phyloP scores from a whole-genome alignment of 2,329 filamentous ascomycete genomes.

The Hymenoscyphus occultus region DNA sequence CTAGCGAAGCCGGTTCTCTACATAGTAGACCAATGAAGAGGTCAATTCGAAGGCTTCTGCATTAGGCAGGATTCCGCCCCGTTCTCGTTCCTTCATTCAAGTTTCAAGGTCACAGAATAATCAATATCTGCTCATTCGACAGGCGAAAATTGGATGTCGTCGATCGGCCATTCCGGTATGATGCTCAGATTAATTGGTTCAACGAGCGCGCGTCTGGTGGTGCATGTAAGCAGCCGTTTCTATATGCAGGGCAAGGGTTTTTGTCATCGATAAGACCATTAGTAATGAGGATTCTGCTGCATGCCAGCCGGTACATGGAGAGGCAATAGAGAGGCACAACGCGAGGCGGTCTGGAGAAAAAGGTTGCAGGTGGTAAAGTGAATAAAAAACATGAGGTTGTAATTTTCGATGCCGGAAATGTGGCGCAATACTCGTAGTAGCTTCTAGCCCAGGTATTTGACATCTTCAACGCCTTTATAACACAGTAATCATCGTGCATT shows the following conservation, averaged over 20 bases:
- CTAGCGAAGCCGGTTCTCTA: background rate
- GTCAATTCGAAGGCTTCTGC: background rate
- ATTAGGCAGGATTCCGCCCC: background rate
- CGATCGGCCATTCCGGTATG: background rate
- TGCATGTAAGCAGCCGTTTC: background rate
- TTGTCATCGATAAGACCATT: background rate
- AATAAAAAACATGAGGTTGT: background rate
- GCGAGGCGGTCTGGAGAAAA: background rate
- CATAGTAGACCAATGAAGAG: no score
- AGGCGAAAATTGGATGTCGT: background rate
- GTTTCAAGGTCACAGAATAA: background rate
- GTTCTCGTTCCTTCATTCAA: background rate
- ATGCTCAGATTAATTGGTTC: background rate
- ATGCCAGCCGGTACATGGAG: background rate
- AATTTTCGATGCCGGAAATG: background rate
- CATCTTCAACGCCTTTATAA: background rate
- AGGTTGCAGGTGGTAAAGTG: background rate
- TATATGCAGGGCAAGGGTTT: background rate
- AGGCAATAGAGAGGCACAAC: background rate
- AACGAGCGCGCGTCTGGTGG: background rate
- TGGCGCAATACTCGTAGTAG: background rate
- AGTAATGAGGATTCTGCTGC: background rate
- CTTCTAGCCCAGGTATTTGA: background rate
- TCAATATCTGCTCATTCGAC: background rate
- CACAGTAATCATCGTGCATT: slow-evolving; percentile 2